Base-by-base conservation (phyloP, 208 protist genomes). In the Trypanosoma cruzi region DNA sequence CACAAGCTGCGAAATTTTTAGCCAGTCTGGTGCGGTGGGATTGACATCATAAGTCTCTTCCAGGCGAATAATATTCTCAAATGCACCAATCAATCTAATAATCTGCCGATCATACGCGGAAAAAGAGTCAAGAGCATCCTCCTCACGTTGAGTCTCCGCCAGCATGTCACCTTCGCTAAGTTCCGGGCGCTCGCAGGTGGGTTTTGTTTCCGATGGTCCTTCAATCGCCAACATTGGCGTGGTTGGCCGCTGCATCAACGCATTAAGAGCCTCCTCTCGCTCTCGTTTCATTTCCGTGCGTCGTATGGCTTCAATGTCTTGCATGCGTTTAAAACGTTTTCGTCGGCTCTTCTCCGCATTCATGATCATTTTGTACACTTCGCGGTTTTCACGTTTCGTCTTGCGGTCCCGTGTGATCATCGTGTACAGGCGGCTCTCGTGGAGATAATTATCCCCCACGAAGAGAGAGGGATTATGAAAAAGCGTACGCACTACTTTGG, bases 331-430 rank as follows among this genome's bases (percentile, higher is more conserved):
- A 63, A 90, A 90, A 24, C 82, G 84, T 62, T 82, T 77, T 29
- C 85, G 77, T 11, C 84, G 82, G 59, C 76, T 94, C 67, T 91
- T 90, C 70, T 94, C 88, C 71, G 86, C 84, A 70, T 81, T 93
- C 84, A 90, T 86, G 59, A 96, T 92, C 0, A 73, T 64, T 76
- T 92, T 92, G 81, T 93, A 89, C 29, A 86, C 58, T 3, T 92
- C 81, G 10, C 84, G 85, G 78, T 90, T 80, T 59, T 86, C 82
- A 24, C 83, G 84, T 54, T 95, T 95, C 28, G 74, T 88, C 57
- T 90, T 80, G 63, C 85, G 92, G 54, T 89, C 86, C 53, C 92
- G 89, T 2, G 85, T 95, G 75, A 97, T 97, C 90, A 94, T 95
- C 7, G 87, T 95, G 81, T 94, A 96, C 48, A 97, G 86, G 29